phyloP scores from a whole-genome alignment of 345 rosid genomes.

The Litchi chinensis region DNA sequence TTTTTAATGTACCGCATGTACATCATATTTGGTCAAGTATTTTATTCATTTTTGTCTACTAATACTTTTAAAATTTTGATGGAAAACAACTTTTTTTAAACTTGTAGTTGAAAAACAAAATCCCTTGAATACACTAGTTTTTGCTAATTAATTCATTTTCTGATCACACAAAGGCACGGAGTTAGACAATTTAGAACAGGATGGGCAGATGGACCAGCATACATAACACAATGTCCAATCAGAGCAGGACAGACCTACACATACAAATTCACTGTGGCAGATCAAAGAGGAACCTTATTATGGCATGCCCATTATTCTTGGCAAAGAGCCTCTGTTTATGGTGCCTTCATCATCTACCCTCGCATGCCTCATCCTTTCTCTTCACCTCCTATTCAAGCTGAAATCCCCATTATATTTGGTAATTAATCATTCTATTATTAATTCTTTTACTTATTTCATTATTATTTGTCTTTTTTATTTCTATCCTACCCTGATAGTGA shows the following conservation, averaged over 20 bases:
- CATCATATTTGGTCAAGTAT: no score
- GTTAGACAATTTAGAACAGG: slow-evolving; percentile 58
- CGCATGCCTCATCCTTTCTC: slow-evolving; percentile 53
- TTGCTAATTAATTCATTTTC: background rate
- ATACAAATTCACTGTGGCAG: slow-evolving; percentile 49
- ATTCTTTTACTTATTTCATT: no score
- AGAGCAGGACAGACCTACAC: slow-evolving; percentile 52
- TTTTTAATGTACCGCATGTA: no score
- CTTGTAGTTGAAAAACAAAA: background rate
- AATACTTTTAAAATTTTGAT: no score
- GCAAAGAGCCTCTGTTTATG: slow-evolving; percentile 72
- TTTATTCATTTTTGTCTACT: no score
- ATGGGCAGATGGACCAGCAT: slow-evolving; percentile 79
- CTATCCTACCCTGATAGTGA: no score
- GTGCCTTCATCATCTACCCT: slow-evolving; percentile 65
- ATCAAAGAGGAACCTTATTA: slow-evolving; percentile 63
- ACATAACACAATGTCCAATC: slow-evolving; percentile 68
- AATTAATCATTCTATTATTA: background rate
- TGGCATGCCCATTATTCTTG: slow-evolving; percentile 72
- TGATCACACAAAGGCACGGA: slow-evolving; percentile 55
- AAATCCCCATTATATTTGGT: slow-evolving; percentile 67
- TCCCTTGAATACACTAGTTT: background rate
- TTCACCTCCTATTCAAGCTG: slow-evolving; percentile 41
- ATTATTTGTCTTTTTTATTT: no score
- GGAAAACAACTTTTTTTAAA: no score